Evolutionary conservation across 2,329 filamentous ascomycete genomes (phyloP).

Genomic region (Apiospora marii): DNA sequence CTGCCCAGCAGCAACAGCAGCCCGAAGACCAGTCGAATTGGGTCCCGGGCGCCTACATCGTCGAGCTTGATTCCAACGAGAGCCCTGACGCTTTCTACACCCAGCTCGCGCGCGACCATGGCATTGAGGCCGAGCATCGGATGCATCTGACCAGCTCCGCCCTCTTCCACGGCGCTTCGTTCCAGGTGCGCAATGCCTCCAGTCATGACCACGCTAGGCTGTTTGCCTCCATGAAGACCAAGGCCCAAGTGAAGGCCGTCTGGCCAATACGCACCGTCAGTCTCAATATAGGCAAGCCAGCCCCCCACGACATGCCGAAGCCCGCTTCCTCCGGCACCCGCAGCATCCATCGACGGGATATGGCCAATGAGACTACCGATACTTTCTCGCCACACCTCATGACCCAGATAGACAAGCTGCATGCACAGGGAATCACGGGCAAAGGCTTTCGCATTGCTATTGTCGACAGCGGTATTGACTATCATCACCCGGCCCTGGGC

Average conservation of each 20-base stretch:
- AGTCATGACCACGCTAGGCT: not conserved
- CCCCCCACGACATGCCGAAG: not conserved
- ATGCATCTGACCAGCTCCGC: conserved; percentile 23
- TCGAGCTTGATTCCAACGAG: conserved; percentile 23
- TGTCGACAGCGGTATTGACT: conserved; percentile 25
- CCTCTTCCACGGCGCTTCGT: conserved; percentile 27
- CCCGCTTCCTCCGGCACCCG: not conserved
- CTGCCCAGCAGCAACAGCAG: not conserved
- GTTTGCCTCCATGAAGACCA: not conserved
- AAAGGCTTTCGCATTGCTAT: conserved; percentile 26
- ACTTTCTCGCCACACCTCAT: conserved; percentile 26
- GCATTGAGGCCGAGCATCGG: conserved; percentile 24
- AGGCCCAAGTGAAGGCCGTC: conserved; percentile 1
- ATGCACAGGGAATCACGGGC: conserved; percentile 25
- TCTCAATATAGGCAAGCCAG: conserved; percentile 1
- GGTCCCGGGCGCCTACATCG: conserved; percentile 25
- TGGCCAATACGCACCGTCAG: conserved; percentile 24
- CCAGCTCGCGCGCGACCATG: conserved; percentile 23
- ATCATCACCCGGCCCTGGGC: conserved; percentile 17
- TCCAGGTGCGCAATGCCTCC: conserved; percentile 21
- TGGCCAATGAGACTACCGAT: not conserved
- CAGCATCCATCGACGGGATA: not conserved
- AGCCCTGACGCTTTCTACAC: conserved; percentile 23
- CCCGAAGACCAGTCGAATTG: not conserved
- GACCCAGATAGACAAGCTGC: conserved; percentile 28